Conservation (phyloP, 768 basidiomycete genomes). For the Rossbeevera mucosa region DNA sequence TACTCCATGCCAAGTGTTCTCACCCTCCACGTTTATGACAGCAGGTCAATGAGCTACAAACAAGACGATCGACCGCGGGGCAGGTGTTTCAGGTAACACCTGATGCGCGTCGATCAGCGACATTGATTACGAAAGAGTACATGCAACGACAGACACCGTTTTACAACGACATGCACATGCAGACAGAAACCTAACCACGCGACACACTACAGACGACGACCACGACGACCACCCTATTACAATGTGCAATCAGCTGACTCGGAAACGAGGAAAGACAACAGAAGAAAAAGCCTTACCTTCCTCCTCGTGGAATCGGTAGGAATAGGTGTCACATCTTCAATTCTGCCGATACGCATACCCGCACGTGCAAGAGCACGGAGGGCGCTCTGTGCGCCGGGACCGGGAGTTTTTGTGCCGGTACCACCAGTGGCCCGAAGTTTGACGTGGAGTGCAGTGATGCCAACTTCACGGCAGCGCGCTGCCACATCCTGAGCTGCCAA, state of each 20-base stretch:
- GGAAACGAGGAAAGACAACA: background rate
- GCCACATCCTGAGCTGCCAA: slow-evolving; percentile 98
- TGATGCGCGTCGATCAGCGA: slow-evolving; percentile 89
- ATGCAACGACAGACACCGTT: slow-evolving; percentile 30
- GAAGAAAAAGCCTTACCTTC: slow-evolving; percentile 57
- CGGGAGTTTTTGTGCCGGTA: slow-evolving; percentile 98
- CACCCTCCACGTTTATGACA: background rate
- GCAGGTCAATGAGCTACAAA: background rate
- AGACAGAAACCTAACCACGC: slow-evolving; percentile 8
- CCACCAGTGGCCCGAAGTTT: slow-evolving; percentile 98
- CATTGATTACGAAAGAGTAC: slow-evolving; percentile 41
- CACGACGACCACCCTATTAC: slow-evolving; percentile 91
- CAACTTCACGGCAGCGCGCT: slow-evolving; percentile 94
- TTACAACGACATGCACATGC: slow-evolving; percentile 14
- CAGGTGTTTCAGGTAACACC: slow-evolving; percentile 52
- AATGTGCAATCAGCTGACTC: slow-evolving; percentile 1
- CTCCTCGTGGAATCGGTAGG: slow-evolving; percentile 96
- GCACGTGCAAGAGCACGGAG: slow-evolving; percentile 97
- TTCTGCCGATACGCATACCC: slow-evolving; percentile 96
- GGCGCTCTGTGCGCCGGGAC: slow-evolving; percentile 96
- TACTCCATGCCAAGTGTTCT: background rate
- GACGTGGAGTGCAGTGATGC: slow-evolving; percentile 97
- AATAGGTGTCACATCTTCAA: slow-evolving; percentile 97
- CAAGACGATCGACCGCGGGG: slow-evolving; percentile 65
- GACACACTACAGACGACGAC: slow-evolving; percentile 77